Conservation (phyloP, 1,139 yeast genomes). For the Arxiozyma slooffiae region DNA sequence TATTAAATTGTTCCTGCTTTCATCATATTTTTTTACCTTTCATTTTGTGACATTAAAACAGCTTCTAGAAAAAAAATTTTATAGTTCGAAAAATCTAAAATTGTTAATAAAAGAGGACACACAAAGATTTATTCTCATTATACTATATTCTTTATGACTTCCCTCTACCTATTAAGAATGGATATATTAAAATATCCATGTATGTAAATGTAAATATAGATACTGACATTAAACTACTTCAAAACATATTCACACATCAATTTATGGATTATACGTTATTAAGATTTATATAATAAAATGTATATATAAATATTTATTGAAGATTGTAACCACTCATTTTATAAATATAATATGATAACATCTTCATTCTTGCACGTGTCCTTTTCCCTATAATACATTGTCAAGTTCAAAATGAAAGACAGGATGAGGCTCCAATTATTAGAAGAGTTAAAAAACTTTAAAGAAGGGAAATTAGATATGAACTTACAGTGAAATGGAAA, state of each 20-base stretch:
- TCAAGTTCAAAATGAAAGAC: slow-evolving; percentile 79
- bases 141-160: too few relatives aligned
- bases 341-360: slow-evolving; percentile 90
- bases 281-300: slow-evolving; percentile 37
- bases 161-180: too few relatives aligned
- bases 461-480: slow-evolving; percentile 86
- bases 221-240: too few relatives aligned
- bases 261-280: too few relatives aligned
- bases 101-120: too few relatives aligned
- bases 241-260: background rate
- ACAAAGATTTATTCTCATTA: too few relatives aligned
- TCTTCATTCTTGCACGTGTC: slow-evolving; percentile 67
- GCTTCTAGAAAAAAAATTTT: too few relatives aligned
- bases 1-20: too few relatives aligned
- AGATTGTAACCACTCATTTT: slow-evolving; percentile 88
- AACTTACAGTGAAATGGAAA: slow-evolving; percentile 87
- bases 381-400: slow-evolving; percentile 84
- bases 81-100: slow-evolving; percentile 87
- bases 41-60: too few relatives aligned
- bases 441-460: slow-evolving; percentile 93
- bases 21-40: too few relatives aligned
- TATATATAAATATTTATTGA: slow-evolving; percentile 31
- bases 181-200: too few relatives aligned
- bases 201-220: too few relatives aligned
- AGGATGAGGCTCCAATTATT: slow-evolving; percentile 97